Conservation (phyloP, 441 rosid genomes). For the Pelargonium cotyledonis region DNA sequence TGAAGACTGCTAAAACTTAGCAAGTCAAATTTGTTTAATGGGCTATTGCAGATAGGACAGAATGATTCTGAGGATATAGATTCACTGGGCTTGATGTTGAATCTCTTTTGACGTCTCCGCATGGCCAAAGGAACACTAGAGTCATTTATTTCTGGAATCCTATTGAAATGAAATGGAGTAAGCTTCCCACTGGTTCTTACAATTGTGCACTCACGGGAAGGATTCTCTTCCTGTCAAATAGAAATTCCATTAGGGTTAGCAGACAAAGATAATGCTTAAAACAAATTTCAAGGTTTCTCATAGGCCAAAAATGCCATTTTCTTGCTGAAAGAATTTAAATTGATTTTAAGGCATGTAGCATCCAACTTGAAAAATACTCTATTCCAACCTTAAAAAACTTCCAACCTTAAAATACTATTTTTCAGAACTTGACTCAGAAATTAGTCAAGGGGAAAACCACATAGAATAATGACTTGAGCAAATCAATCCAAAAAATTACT, state of each 20-base stretch:
- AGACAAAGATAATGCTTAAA: neutral
- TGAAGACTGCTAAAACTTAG: slow-evolving; percentile 21
- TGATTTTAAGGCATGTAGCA: neutral
- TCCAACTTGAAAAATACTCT: neutral
- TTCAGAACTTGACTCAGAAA: neutral
- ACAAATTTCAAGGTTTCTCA: neutral
- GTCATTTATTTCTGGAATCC: slow-evolving; percentile 67
- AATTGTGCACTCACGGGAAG: slow-evolving; percentile 83
- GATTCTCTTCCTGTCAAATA: slow-evolving; percentile 74
- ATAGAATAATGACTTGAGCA: neutral
- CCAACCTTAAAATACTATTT: too few species aligned
- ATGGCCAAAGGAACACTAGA: slow-evolving; percentile 62
- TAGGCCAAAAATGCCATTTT: neutral
- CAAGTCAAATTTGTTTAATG: slow-evolving; percentile 42
- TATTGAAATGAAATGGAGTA: slow-evolving; percentile 79
- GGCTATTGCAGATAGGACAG: slow-evolving; percentile 73
- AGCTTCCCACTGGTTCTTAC: slow-evolving; percentile 92
- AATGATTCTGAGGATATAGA: slow-evolving; percentile 68
- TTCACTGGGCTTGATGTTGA: slow-evolving; percentile 50
- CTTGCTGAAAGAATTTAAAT: neutral
- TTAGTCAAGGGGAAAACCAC: neutral
- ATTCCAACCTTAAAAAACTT: neutral
- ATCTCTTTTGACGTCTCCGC: slow-evolving; percentile 71
- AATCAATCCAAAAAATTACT: neutral
- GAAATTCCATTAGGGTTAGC: slow-evolving; percentile 9